Percentiles rank a stretch among this genome's conserved stretches.
Evolutionary conservation across 2,329 filamentous ascomycete species (phyloP).

Genomic region (Penicillium sp.): DNA sequence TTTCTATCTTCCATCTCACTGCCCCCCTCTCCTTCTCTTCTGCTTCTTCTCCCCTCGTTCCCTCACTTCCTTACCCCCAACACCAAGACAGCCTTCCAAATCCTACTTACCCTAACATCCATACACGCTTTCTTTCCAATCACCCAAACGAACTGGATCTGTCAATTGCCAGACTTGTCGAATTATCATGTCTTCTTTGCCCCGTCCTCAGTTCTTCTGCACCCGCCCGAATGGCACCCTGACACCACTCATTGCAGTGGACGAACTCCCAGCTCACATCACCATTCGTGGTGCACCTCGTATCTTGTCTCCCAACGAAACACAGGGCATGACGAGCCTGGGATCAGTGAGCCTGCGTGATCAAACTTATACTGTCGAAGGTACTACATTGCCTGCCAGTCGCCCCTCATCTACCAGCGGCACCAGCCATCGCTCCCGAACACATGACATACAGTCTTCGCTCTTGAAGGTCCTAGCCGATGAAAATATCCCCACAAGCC

Average conservation of each 20-base stretch:
- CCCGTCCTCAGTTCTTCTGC: slow-evolving; percentile 49
- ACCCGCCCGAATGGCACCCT: slow-evolving; percentile 47
- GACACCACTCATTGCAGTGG: slow-evolving; percentile 50
- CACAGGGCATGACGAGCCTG: slow-evolving; percentile 49
- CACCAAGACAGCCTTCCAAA: background rate
- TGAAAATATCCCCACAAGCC: slow-evolving; percentile 23
- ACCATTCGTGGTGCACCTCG: slow-evolving; percentile 45
- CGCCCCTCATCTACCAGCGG: slow-evolving; percentile 14
- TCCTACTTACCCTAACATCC: background rate
- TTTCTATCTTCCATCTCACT: slow-evolving; percentile 10
- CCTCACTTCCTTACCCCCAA: background rate
- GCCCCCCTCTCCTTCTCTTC: slow-evolving; percentile 12
- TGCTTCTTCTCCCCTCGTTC: slow-evolving; percentile 16
- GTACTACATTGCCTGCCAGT: slow-evolving; percentile 12
- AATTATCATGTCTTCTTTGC: slow-evolving; percentile 28
- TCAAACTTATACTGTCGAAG: slow-evolving; percentile 43
- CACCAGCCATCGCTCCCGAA: slow-evolving; percentile 18
- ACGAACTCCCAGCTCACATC: slow-evolving; percentile 49
- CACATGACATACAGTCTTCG: slow-evolving; percentile 26
- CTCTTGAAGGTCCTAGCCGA: slow-evolving; percentile 30
- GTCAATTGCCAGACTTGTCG: background rate
- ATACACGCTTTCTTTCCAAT: background rate
- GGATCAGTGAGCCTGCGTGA: slow-evolving; percentile 39
- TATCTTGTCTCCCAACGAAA: slow-evolving; percentile 41
- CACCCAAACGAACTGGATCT: background rate